phyloP scores from a whole-genome alignment of 495 filamentous ascomycete genomes.

The Penicillium antarcticum region DNA sequence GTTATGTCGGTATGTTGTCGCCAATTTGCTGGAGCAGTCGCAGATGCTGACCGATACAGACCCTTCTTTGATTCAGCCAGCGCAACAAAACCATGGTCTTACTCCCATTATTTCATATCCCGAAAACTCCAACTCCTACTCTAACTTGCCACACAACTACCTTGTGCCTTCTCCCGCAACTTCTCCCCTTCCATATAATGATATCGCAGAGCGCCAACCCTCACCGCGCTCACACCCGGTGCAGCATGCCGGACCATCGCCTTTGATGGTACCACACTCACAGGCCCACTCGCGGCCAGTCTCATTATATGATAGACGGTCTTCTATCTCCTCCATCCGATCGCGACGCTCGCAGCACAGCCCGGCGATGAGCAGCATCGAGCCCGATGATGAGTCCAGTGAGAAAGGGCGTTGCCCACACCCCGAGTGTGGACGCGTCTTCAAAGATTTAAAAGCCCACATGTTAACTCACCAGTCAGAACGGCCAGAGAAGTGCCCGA shows the following conservation, averaged over 20 bases:
- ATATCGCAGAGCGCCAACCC: conserved; percentile 23
- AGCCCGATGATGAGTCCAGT: conserved; percentile 59
- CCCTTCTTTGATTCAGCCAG: conserved; percentile 58
- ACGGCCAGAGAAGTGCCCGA: conserved; percentile 94
- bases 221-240: conserved; percentile 26
- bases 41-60: conserved; percentile 33
- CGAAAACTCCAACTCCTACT: conserved; percentile 25
- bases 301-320: conserved; percentile 43
- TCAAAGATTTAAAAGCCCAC: conserved; percentile 93
- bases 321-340: conserved; percentile 54
- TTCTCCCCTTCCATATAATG: conserved; percentile 31
- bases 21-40: neutral
- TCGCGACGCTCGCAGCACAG: conserved; percentile 55
- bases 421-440: conserved; percentile 82
- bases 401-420: conserved; percentile 76
- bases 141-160: conserved; percentile 23
- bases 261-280: conserved; percentile 33
- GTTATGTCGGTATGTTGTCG: conserved; percentile 77
- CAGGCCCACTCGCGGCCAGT: conserved; percentile 35
- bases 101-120: conserved; percentile 34
- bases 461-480: conserved; percentile 95
- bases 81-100: conserved; percentile 23
- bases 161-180: conserved; percentile 33
- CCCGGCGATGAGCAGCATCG: conserved; percentile 47
- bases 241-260: conserved; percentile 32